Evolutionary conservation across 148 eudicot genomes (phyloP).

Genomic region (Camellia granthamiana): DNA sequence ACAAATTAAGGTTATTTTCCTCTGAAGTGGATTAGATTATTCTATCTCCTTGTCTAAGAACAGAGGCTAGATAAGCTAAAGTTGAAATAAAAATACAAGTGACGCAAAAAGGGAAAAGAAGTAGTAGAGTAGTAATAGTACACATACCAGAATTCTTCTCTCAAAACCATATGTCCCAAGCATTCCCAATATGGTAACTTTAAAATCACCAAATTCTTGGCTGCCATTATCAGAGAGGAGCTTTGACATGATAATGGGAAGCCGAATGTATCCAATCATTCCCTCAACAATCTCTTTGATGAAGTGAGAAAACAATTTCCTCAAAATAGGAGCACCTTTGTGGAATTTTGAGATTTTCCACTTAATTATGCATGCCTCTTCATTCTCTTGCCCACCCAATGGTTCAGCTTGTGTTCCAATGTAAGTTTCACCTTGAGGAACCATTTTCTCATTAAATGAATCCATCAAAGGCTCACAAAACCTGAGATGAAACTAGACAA

Average conservation of each 20-base stretch:
- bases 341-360: conserved; percentile 57
- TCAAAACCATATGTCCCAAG: conserved; percentile 95
- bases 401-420: conserved; percentile 28
- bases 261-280: conserved; percentile 89
- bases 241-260: conserved; percentile 79
- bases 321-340: conserved; percentile 57
- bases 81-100: conserved; percentile 1
- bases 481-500: conserved; percentile 42
- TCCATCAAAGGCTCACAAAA: conserved; percentile 76
- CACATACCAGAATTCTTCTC: conserved; percentile 70
- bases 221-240: conserved; percentile 81
- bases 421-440: conserved; percentile 33
- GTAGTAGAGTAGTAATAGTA: conserved; percentile 6
- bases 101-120: conserved; percentile 1
- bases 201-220: conserved; percentile 98
- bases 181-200: conserved; percentile 87
- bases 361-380: conserved; percentile 31
- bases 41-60: background rate
- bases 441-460: conserved; percentile 19
- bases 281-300: conserved; percentile 93
- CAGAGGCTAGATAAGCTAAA: background rate
- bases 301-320: conserved; percentile 66
- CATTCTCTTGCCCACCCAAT: conserved; percentile 29
- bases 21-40: background rate
- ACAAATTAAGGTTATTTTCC: no score